Evolutionary conservation across 2,329 filamentous ascomycete species (phyloP), one percentile per base, ranked within the genome.

Genomic region (Fusarium floridanum): DNA sequence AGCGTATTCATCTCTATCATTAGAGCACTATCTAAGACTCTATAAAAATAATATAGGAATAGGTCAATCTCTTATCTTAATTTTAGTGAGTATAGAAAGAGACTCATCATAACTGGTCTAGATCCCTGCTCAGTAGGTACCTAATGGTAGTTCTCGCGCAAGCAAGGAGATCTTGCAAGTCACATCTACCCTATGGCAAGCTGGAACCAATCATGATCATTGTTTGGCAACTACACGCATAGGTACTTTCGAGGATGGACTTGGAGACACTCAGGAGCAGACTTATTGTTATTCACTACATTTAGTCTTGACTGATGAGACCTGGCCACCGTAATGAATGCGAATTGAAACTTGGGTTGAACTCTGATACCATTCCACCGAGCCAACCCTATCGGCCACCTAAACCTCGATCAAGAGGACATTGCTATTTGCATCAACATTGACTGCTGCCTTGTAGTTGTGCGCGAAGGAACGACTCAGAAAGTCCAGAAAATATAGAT

Each of bases 381-480:
- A 32, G 32, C 10, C 10, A 53, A 53, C 22, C 48, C 24, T 1
- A 17, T 8, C 22, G 2, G 14, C 48, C 14, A 5, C 16, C 16
- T 2, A 12, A 12, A 12, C 10, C 27, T 27, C 5, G 3, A 32
- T 12, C n/a, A n/a, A 11, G n/a, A 32, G n/a, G 24, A 53, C 8
- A 20, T 12, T 32, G 3, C 48, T 3, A 7, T 53, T 32, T 9
- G 27, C 11, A 32, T 6, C 27, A 53, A 32, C 9, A 5, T 4
- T 7, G 5, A 2, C 24, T 27, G 27, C 1, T 32, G 24, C 24
- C 17, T 32, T 2, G 14, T 11, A 12, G 48, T 7, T 32, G 24
- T 16, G 1, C 48, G 3, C 0, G 16, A 17, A 3, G n/a, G n/a
- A 43, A 22, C 1, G 11, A 43, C n/a, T 3, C n/a, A 6, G n/a